These are phyloP conservation scores for Plenodomus biglobosus DNA, from an alignment of 2,329 filamentous ascomycete genomes.

Conservation along the genomic window DNA sequence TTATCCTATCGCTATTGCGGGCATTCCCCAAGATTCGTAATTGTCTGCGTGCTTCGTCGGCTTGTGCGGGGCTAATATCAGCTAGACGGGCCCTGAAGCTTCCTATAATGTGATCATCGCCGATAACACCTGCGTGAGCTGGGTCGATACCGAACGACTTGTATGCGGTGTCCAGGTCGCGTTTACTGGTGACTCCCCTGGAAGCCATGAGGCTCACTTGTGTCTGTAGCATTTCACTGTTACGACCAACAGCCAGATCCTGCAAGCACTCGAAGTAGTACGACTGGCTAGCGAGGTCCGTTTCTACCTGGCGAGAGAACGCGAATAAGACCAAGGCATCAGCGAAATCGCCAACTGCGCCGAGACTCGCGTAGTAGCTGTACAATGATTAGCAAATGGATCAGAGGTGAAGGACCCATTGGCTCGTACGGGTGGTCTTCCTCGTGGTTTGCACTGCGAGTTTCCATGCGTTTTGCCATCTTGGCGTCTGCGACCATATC, in stretches of 20 bases:
- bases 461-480: constrained; percentile 23
- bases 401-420: not conserved
- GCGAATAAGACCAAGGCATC: constrained; percentile 64
- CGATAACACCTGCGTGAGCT: constrained; percentile 43
- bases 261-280: constrained; percentile 69
- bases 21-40: constrained; percentile 63
- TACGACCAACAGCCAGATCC: constrained; percentile 58
- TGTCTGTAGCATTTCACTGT: constrained; percentile 59
- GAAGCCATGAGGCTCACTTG: constrained; percentile 62
- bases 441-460: constrained; percentile 33
- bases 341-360: constrained; percentile 63
- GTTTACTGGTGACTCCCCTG: constrained; percentile 58
- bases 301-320: constrained; percentile 61
- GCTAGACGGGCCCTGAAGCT: constrained; percentile 61
- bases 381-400: constrained; percentile 19
- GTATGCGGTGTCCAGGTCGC: constrained; percentile 62
- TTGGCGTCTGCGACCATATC: constrained; percentile 27
- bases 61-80: constrained; percentile 56
- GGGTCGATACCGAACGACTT: constrained; percentile 58
- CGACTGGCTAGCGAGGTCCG: constrained; percentile 57
- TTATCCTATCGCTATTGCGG: constrained; percentile 60
- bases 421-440: constrained; percentile 41
- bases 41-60: constrained; percentile 58
- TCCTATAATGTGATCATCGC: constrained; percentile 64
- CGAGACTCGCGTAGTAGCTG: constrained; percentile 63